These are phyloP conservation scores for Saccharomycopsis crataegensis DNA, from an alignment of 1,139 yeast species.

Conservation along the genomic window DNA sequence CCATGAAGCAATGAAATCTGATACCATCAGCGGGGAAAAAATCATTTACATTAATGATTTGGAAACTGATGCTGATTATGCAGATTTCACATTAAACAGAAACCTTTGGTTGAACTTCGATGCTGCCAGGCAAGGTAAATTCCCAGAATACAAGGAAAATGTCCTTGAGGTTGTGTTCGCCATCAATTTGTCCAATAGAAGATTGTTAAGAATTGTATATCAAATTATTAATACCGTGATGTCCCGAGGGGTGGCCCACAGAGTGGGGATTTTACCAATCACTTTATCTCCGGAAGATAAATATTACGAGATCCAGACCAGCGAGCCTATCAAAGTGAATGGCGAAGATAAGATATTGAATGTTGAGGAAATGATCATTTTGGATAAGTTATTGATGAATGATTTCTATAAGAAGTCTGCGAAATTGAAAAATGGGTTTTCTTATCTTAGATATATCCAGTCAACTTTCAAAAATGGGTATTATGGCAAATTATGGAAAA, in stretches of 20 bases:
- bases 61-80: conserved; percentile 53
- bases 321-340: not conserved
- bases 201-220: conserved; percentile 40
- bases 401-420: conserved; percentile 11
- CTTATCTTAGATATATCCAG: not conserved
- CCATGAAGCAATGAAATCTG: conserved; percentile 30
- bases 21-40: conserved; percentile 31
- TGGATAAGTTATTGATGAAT: conserved; percentile 13
- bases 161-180: conserved; percentile 70
- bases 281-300: conserved; percentile 20
- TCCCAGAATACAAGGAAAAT: conserved; percentile 68
- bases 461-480: not conserved
- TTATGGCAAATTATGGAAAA: conserved; percentile 8
- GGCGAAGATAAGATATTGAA: not conserved
- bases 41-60: conserved; percentile 75
- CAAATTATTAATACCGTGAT: conserved; percentile 46
- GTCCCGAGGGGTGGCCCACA: conserved; percentile 61
- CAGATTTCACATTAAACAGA: conserved; percentile 38
- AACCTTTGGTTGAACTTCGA: conserved; percentile 31
- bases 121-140: conserved; percentile 48
- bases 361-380: conserved; percentile 7
- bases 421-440: not conserved
- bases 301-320: conserved; percentile 7
- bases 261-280: conserved; percentile 73
- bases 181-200: conserved; percentile 49